Base-by-base conservation (phyloP, 2,329 filamentous ascomycete species). In the Helotiales sp. region DNA sequence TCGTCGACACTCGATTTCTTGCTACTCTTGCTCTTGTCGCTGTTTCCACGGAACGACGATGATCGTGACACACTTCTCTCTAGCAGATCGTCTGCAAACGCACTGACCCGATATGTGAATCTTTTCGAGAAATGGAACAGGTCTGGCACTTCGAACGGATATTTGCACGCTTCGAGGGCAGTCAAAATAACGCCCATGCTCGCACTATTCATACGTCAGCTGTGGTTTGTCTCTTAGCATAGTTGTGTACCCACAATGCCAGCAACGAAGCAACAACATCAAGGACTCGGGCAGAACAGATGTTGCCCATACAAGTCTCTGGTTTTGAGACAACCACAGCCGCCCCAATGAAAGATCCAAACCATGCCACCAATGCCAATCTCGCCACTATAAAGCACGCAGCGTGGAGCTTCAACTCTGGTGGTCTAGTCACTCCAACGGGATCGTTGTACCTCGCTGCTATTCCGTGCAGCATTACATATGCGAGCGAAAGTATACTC, bases 121-220 rank as follows among this genome's bases (percentile, higher is more conserved):
- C 54, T 59, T 9, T 55, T 40, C 3, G 51, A 34, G 2, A 58
- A 47, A 13, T 52, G 46, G 2, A 58, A 57, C 5, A 58, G 5
- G 9, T 51, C 15, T 0, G 63, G 66, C 1, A 54, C 48, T 47
- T 65, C 55, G 47, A 69, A 69, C 0, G 66, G 66, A 24, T 63
- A 63, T 46, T 64, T 60, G 54, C 66, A 67, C 2, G 66, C 58
- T 58, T 68, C 64, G 1, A 69, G 58, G 5, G 66, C 63, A 19
- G 65, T 66, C 15, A 69, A 49, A 15, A 69, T 58, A 0, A 66
- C 52, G 15, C 66, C 66, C 29, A 52, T 65, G 47, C 61, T 52
- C 15, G 65, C 24, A 31, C 67, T 69, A 13, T 19, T 30, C 8
- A 10, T 15, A 13, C 30, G n/a, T 59, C 27, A 55, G 36, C 0